Base-by-base conservation (phyloP, 176 grass and related monocot species). In the Chrysopogon serrulatus region DNA sequence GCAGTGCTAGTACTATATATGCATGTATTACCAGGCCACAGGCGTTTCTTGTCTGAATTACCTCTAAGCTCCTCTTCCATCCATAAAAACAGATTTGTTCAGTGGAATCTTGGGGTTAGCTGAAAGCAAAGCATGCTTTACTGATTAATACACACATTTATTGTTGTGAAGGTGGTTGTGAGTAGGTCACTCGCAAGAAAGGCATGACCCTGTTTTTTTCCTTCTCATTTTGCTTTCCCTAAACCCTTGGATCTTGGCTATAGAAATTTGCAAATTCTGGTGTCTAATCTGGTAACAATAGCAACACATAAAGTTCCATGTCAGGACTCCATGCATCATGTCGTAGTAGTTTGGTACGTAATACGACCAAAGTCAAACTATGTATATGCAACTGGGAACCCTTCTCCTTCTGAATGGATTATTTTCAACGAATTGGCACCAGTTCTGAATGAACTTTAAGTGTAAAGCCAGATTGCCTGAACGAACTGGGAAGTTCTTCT, bases 141-240 rank as follows among this genome's bases (percentile, higher is more conserved):
- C 68, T 65, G 31, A 74, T 48, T 32, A 24, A 17, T 30, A 30
- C 31, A 17, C 65, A 72, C 83, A 26, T 85, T 44, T 83, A 68
- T 72, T 87, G 54, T 51, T 92, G 59, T 37, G 34, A 71, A 88
- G 81, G 77, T 83, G 91, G 94, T 91, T 91, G 77, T 41, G 89
- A 24, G 81, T 93, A 97, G 94, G 91, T 97, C 63, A 65, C 37
- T 66, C 70, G 87, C 82, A 85, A 84, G 48, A 90, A 97, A 90
- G 88, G 86, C 68, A 68, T 97, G 91, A 93, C 19, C 19, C 23
- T 37, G 12, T 69, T 60, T 71, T 28, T 14, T 28, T 48, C 6
- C 51, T 68, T 62, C 3, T 27, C 12, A 60, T 7, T 40, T 56
- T 30, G 26, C 10, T 19, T 6, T 87, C 27, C 36, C 27, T 65